A percentile compares a stretch with the other conserved stretches of the same genome.
These are phyloP conservation scores for Aspergillus amoenus DNA, from an alignment of 2,329 filamentous ascomycete genomes.

Conservation along the genomic window DNA sequence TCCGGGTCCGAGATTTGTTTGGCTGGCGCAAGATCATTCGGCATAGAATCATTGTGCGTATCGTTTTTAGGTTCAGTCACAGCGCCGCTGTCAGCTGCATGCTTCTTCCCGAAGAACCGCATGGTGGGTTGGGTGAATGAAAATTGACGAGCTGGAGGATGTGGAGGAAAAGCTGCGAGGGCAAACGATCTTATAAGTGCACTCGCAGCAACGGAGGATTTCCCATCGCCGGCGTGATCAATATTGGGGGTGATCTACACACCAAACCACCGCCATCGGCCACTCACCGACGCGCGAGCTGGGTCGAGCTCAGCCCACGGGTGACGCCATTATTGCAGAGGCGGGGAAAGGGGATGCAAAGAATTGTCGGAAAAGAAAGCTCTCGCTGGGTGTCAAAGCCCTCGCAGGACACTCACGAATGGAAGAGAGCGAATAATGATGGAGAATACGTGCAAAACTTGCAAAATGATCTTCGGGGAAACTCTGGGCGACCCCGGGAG, in stretches of 20 bases:
- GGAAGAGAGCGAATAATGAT: not conserved
- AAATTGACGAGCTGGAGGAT: not conserved
- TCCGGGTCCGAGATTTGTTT: conserved; percentile 26
- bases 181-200: conserved; percentile 14
- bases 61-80: not conserved
- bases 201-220: conserved; percentile 13
- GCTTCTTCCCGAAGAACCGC: conserved; percentile 12
- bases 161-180: not conserved
- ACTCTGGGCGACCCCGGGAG: not conserved
- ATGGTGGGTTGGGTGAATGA: conserved; percentile 2
- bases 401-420: not conserved
- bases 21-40: conserved; percentile 23
- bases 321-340: conserved; percentile 8
- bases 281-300: not conserved
- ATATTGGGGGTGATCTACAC: conserved; percentile 16
- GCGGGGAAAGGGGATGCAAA: not conserved
- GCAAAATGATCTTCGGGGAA: not conserved
- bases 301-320: not conserved
- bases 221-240: conserved; percentile 5
- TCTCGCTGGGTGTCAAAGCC: not conserved
- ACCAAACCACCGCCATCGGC: conserved; percentile 11
- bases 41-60: not conserved
- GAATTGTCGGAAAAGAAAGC: not conserved
- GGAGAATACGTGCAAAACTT: not conserved
- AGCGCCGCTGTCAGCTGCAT: not conserved